Base-by-base conservation (phyloP, 2,329 filamentous ascomycete species). In the Pseudocercospora eumusae region DNA sequence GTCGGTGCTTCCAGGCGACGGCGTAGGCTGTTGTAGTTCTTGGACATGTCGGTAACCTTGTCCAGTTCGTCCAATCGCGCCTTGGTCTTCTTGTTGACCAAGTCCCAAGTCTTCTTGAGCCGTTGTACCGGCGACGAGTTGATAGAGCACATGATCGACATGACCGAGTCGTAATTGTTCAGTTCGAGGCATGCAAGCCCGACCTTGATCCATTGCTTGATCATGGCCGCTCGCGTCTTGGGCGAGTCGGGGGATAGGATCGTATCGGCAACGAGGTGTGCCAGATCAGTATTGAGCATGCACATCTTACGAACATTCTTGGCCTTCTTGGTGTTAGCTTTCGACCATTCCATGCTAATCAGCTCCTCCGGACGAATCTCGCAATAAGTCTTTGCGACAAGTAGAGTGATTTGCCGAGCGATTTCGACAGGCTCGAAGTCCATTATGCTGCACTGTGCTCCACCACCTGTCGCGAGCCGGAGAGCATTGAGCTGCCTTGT, bases 141-240 rank as follows among this genome's bases (percentile, higher is more conserved):
- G 54, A 99, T 79, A 9, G 91, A 93, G 80, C 93, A 97, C 71
- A 96, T 92, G 69, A 99, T 96, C 7, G 95, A 92, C 92, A 98
- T 97, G 10, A 99, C 80, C 0, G 92, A 91, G 73, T 99, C 93
- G 70, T 97, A 99, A 78, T 99, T 99, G 79, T 95, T 89, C 25
- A 98, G 83, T 71, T 95, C 91, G 4, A 96, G 81, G 68, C 92
- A 96, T 70, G 90, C 91, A 69, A 89, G 84, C 0, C 91, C 92
- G 69, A 98, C 88, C 81, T 98, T 99, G 75, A 97, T 91, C 95
- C 95, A 99, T 70, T 98, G 93, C 80, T 99, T 98, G 79, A 99
- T 95, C 57, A 92, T 86, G 1, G 85, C 80, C 0, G 95, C 93
- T 25, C 95, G 87, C 80, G 93, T 96, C 84, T 98, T 98, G 25